These are phyloP conservation scores for Corynascus novoguineensis DNA, from an alignment of 495 filamentous ascomycete species.

Conservation along the genomic window DNA sequence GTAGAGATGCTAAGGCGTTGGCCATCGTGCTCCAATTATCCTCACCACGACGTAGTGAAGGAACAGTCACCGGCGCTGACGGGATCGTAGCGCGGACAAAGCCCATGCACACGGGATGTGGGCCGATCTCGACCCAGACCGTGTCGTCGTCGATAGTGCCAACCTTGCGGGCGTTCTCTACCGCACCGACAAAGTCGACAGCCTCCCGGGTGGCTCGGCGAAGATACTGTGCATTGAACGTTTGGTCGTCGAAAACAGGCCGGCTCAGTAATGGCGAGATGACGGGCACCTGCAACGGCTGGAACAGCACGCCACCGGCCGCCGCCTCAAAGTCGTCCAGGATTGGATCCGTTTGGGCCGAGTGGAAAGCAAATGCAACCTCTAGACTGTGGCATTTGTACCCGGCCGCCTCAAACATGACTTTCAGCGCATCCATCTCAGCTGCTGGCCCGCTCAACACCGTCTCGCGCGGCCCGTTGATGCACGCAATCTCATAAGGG, in stretches of 20 bases:
- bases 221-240: conserved; percentile 59
- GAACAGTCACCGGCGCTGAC: conserved; percentile 52
- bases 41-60: conserved; percentile 50
- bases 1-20: conserved; percentile 53
- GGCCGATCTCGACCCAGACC: conserved; percentile 62
- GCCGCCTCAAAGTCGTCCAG: conserved; percentile 58
- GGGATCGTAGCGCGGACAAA: conserved; percentile 59
- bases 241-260: conserved; percentile 48
- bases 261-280: conserved; percentile 67
- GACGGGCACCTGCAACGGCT: conserved; percentile 55
- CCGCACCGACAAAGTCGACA: conserved; percentile 65
- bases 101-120: conserved; percentile 61
- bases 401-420: conserved; percentile 52
- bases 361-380: conserved; percentile 78
- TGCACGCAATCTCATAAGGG: conserved; percentile 49
- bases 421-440: conserved; percentile 54
- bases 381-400: conserved; percentile 64
- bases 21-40: conserved; percentile 61
- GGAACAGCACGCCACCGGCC: conserved; percentile 56
- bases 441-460: conserved; percentile 52
- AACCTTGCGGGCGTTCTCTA: conserved; percentile 50
- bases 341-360: conserved; percentile 72
- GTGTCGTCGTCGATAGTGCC: conserved; percentile 50
- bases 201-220: conserved; percentile 61
- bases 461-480: conserved; percentile 57